Conservation (phyloP, 1,139 yeast species). For the Saccharomycopsis phalli region DNA sequence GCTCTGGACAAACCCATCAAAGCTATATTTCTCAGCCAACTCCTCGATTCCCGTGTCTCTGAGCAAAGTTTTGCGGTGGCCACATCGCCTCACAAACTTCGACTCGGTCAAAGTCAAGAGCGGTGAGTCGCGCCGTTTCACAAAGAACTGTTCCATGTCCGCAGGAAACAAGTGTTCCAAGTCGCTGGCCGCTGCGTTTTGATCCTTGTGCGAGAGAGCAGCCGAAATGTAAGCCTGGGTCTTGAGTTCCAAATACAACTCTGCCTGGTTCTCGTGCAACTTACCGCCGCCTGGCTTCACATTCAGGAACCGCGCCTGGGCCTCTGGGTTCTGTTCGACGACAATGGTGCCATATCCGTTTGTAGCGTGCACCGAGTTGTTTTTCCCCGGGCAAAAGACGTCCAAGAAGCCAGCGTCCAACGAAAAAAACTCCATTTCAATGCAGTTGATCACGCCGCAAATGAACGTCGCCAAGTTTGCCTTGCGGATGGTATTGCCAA, state of each 20-base stretch:
- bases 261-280: slow-evolving; percentile 72
- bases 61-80: slow-evolving; percentile 52
- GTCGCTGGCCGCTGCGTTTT: slow-evolving; percentile 57
- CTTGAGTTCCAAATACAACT: slow-evolving; percentile 71
- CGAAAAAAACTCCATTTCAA: slow-evolving; percentile 73
- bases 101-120: slow-evolving; percentile 56
- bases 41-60: slow-evolving; percentile 40
- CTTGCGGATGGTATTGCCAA: slow-evolving; percentile 66
- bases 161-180: slow-evolving; percentile 71
- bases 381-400: slow-evolving; percentile 58
- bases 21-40: slow-evolving; percentile 55
- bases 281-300: slow-evolving; percentile 28
- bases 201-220: slow-evolving; percentile 42
- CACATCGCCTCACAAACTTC: slow-evolving; percentile 65
- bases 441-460: slow-evolving; percentile 73
- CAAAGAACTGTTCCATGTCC: slow-evolving; percentile 48
- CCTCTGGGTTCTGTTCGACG: slow-evolving; percentile 1
- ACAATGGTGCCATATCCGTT: slow-evolving; percentile 4
- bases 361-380: slow-evolving; percentile 3
- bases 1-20: slow-evolving; percentile 67
- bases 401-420: slow-evolving; percentile 77
- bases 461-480: slow-evolving; percentile 83
- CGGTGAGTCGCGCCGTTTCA: slow-evolving; percentile 35
- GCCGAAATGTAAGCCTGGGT: slow-evolving; percentile 95
- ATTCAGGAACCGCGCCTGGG: slow-evolving; percentile 3